phyloP scores from a whole-genome alignment of 2,329 filamentous ascomycete species.

The Truncatella angustata region DNA sequence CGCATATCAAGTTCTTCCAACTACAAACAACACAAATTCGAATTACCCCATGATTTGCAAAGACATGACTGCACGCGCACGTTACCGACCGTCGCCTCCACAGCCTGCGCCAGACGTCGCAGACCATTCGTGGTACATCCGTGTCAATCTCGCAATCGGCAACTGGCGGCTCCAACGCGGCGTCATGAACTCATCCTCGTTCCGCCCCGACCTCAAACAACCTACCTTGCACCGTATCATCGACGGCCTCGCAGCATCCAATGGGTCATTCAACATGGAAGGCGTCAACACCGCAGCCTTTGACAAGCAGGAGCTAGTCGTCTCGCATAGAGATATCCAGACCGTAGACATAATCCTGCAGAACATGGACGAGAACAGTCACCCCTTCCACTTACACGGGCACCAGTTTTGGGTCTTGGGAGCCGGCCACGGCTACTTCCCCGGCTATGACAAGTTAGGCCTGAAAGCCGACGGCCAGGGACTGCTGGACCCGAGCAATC shows the following conservation, averaged over 20 bases:
- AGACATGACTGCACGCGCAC: slow-evolving; percentile 45
- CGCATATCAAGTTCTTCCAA: slow-evolving; percentile 30
- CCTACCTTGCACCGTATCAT: slow-evolving; percentile 52
- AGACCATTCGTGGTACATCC: slow-evolving; percentile 52
- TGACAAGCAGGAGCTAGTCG: slow-evolving; percentile 44
- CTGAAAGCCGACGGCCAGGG: slow-evolving; percentile 31
- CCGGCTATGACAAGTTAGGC: slow-evolving; percentile 37
- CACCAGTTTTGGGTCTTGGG: slow-evolving; percentile 54
- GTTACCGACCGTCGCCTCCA: slow-evolving; percentile 41
- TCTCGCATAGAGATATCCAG: slow-evolving; percentile 48
- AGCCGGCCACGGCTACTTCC: slow-evolving; percentile 63
- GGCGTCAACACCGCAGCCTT: slow-evolving; percentile 52
- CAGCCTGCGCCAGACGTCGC: slow-evolving; percentile 43
- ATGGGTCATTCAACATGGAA: slow-evolving; percentile 47
- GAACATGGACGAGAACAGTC: slow-evolving; percentile 59
- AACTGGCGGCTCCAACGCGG: slow-evolving; percentile 57
- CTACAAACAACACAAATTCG: slow-evolving; percentile 32
- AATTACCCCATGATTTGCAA: slow-evolving; percentile 41
- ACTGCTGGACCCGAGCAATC: slow-evolving; percentile 32
- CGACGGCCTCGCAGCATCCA: slow-evolving; percentile 38
- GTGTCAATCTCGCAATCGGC: slow-evolving; percentile 59
- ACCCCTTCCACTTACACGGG: slow-evolving; percentile 68
- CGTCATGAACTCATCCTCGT: slow-evolving; percentile 56
- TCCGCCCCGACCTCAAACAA: slow-evolving; percentile 43
- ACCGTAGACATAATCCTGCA: slow-evolving; percentile 60